Evolutionary conservation across 176 grass and related monocot species (phyloP), one percentile per base, ranked within the genome.

Genomic region (Triticum monococcum): DNA sequence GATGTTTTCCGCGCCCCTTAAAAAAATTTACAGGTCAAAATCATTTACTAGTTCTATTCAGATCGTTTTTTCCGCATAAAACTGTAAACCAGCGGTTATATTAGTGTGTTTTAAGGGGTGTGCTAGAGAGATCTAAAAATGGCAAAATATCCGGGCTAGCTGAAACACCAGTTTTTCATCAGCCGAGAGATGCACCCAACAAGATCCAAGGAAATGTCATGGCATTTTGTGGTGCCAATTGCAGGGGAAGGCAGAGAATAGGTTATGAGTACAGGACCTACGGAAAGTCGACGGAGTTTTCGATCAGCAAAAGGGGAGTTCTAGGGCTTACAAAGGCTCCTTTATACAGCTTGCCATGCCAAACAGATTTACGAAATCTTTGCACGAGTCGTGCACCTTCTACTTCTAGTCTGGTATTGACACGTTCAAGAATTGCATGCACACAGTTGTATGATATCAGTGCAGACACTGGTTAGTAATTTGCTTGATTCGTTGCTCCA

Each of bases 311-410:
- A 22, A 84, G 17, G 16, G 0, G 52, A 24, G 4, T 35, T 70
- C 67, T 77, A 77, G 28, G 28, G 28, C 28, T 30, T 30, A 30
- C 28, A 30, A 30, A 30, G 28, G 28, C 28, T 30, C 28, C 2
- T 30, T 30, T 81, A 50, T 68, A 22, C 77, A 89, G 24, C 28
- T 82, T 77, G 22, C 9, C 52, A 70, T 38, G 78, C 37, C 24
- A 68, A 59, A 14, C 9, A 69, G 83, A 65, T 5, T 48, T 28
- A 45, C 72, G 23, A 10, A 17, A 17, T 17, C 14, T 54, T 1
- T 6, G 16, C 16, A 54, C 0, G 14, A 48, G 12, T 5, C 12
- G 12, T 48, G 45, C 12, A 14, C 12, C 45, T 14, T 48, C 12
- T 48, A 48, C 12, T 48, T 52, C 1, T 52, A 54, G 5, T 54